These are phyloP conservation scores for Bretziella fagacearum DNA, from an alignment of 2,329 filamentous ascomycete genomes.

Conservation along the genomic window DNA sequence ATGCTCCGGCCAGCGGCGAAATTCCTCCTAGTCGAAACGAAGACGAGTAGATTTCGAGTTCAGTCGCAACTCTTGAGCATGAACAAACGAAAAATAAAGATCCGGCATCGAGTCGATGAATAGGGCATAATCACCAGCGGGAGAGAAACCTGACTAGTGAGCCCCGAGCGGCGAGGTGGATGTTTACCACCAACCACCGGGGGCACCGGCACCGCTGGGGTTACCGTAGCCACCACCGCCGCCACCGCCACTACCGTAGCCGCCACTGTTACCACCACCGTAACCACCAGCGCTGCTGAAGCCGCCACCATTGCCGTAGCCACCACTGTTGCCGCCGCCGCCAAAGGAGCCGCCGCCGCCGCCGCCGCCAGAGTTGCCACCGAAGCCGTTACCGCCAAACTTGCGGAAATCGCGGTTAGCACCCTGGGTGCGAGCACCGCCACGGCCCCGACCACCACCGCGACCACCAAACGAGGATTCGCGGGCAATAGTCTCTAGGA, in stretches of 20 bases:
- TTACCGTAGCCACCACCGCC: slow-evolving; percentile 41
- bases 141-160: not conserved
- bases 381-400: slow-evolving; percentile 39
- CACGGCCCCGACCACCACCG: slow-evolving; percentile 40
- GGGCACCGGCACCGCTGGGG: slow-evolving; percentile 50
- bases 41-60: slow-evolving; percentile 23
- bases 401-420: slow-evolving; percentile 82
- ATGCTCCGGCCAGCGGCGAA: slow-evolving; percentile 4
- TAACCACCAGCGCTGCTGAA: slow-evolving; percentile 22
- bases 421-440: slow-evolving; percentile 48
- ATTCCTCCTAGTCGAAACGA: slow-evolving; percentile 24
- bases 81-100: slow-evolving; percentile 14
- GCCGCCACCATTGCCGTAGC: slow-evolving; percentile 27
- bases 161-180: not conserved
- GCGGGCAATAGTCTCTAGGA: slow-evolving; percentile 93
- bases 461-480: slow-evolving; percentile 70
- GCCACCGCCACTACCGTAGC: slow-evolving; percentile 25
- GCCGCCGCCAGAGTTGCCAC: slow-evolving; percentile 26
- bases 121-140: not conserved
- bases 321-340: slow-evolving; percentile 24
- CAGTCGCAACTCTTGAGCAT: slow-evolving; percentile 16
- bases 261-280: slow-evolving; percentile 27
- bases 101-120: not conserved
- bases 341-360: slow-evolving; percentile 30
- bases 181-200: slow-evolving; percentile 59